Percentiles rank a stretch among this genome's conserved stretches.
Evolutionary conservation across 495 filamentous ascomycete genomes (phyloP).

Genomic region (Collariella sp.): DNA sequence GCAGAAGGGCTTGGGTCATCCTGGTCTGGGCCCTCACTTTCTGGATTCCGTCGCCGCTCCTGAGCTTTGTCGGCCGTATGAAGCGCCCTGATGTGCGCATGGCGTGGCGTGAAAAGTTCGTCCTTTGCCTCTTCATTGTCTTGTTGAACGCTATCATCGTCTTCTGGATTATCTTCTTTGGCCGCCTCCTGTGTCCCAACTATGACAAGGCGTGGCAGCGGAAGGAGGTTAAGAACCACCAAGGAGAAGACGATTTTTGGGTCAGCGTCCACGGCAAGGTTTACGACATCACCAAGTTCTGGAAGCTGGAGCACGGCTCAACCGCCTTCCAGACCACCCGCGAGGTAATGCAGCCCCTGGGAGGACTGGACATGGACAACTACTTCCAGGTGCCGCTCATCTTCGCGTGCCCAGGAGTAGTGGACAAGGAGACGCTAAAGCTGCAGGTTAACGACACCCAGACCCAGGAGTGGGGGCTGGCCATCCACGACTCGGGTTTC

Average conservation of each 20-base stretch:
- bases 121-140: conserved; percentile 70
- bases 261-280: conserved; percentile 84
- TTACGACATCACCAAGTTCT: conserved; percentile 88
- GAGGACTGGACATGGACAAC: conserved; percentile 66
- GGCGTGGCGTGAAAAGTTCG: conserved; percentile 93
- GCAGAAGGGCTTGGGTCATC: conserved; percentile 67
- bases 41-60: conserved; percentile 84
- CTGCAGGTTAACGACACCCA: conserved; percentile 59
- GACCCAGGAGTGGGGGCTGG: conserved; percentile 25
- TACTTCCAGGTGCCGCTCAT: conserved; percentile 78
- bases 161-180: conserved; percentile 89
- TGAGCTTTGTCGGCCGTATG: conserved; percentile 84
- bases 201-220: conserved; percentile 82
- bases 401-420: conserved; percentile 61
- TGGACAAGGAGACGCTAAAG: conserved; percentile 40
- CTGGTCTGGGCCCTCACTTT: conserved; percentile 83
- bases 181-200: conserved; percentile 78
- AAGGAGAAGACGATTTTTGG: conserved; percentile 67
- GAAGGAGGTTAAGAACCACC: conserved; percentile 62
- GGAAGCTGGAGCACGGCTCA: conserved; percentile 74
- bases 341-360: conserved; percentile 65
- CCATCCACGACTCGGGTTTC: conserved; percentile 58
- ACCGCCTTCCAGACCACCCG: conserved; percentile 47
- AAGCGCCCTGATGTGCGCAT: conserved; percentile 93
- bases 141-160: conserved; percentile 76